Evolutionary conservation across 257 asterid genomes (phyloP).

Genomic region (Solanum sitiens): DNA sequence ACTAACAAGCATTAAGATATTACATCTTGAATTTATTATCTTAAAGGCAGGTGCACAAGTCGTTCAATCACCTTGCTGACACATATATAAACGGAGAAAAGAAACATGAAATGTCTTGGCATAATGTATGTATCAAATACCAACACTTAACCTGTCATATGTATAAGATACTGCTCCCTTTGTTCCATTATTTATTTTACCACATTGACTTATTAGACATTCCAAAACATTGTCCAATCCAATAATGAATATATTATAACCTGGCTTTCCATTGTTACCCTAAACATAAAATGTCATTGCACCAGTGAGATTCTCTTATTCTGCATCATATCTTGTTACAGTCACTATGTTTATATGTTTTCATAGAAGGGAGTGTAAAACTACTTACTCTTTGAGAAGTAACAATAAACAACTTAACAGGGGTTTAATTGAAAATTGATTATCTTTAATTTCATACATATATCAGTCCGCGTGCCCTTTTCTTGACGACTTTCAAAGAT

Average conservation of each 20-base stretch:
- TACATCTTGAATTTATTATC: background rate
- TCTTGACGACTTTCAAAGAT: background rate
- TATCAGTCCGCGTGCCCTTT: background rate
- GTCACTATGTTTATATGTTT: background rate
- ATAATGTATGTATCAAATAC: background rate
- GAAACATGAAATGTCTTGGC: background rate
- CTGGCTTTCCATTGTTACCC: background rate
- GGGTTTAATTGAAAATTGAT: background rate
- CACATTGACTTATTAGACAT: background rate
- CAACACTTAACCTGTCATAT: background rate
- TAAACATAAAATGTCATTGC: background rate
- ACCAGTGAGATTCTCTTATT: background rate
- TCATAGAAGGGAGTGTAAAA: background rate
- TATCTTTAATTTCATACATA: background rate
- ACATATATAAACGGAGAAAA: background rate
- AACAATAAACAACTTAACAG: background rate
- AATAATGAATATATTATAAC: background rate
- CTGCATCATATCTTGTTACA: background rate
- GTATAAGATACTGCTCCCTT: background rate
- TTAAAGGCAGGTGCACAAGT: background rate
- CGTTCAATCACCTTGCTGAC: background rate
- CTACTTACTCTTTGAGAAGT: background rate
- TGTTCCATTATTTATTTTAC: background rate
- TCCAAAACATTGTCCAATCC: background rate
- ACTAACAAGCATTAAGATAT: background rate